phyloP scores from a whole-genome alignment of 2,329 filamentous ascomycete species.

The Sporothrix humicola region DNA sequence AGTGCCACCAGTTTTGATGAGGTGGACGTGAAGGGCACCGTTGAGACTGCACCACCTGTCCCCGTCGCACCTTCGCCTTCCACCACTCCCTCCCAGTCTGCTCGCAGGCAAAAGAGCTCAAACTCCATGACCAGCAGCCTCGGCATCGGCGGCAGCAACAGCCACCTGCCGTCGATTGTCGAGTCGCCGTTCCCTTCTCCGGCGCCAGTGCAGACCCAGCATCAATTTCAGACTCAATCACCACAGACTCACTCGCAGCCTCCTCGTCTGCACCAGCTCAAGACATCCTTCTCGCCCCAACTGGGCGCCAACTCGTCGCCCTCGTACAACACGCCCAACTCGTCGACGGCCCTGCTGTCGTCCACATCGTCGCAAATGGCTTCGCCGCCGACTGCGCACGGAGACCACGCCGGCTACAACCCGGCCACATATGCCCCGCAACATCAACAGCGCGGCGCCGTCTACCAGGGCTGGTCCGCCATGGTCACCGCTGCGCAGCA shows the following conservation, averaged over 20 bases:
- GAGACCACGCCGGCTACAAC: constrained; percentile 33
- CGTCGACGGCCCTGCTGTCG: constrained; percentile 35
- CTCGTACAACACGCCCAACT: constrained; percentile 39
- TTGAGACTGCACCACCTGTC: background rate
- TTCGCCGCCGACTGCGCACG: background rate
- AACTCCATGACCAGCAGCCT: background rate
- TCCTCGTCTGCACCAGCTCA: constrained; percentile 39
- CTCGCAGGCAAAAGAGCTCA: constrained; percentile 14
- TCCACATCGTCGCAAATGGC: background rate
- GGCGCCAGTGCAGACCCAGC: background rate
- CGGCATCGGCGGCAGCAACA: constrained; percentile 1
- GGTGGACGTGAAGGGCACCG: background rate
- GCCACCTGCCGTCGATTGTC: constrained; percentile 34
- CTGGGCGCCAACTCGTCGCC: constrained; percentile 35
- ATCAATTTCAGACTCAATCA: background rate
- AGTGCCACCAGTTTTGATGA: constrained; percentile 15
- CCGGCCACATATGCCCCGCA: constrained; percentile 38
- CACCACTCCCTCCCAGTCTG: background rate
- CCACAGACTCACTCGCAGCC: constrained; percentile 22
- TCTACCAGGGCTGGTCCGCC: constrained; percentile 33
- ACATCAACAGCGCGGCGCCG: background rate
- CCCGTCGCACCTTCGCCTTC: background rate
- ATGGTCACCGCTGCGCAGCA: constrained; percentile 27
- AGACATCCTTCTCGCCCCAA: constrained; percentile 38
- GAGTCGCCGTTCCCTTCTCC: constrained; percentile 40